Conservation (phyloP, 1,139 yeast genomes). For the Pichia cactophila region DNA sequence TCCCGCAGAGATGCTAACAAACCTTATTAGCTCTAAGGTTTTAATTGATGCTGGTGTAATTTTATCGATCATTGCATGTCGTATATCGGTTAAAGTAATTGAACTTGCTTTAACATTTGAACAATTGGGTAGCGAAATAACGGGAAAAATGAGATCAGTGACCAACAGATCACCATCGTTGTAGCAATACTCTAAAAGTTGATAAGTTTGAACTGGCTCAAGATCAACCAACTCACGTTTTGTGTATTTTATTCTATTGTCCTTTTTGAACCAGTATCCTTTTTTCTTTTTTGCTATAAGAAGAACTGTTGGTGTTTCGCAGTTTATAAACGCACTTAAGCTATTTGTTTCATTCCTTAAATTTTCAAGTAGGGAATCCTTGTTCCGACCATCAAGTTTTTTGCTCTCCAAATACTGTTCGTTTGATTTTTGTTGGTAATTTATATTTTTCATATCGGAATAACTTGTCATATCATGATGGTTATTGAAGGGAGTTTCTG, state of each 20-base stretch:
- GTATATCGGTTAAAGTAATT: not conserved
- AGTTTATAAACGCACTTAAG: constrained; percentile 1
- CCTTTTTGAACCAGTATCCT: not conserved
- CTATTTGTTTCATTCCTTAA: not conserved
- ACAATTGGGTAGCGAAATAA: constrained; percentile 2
- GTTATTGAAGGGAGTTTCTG: too few relatives aligned
- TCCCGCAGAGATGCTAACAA: constrained; percentile 26
- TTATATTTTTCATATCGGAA: too few relatives aligned
- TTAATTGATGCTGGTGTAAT: constrained; percentile 12
- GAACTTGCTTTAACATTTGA: not conserved
- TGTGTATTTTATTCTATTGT: constrained; percentile 6
- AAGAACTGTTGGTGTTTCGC: too few relatives aligned
- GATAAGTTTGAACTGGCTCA: constrained; percentile 10
- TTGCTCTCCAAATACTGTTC: too few relatives aligned
- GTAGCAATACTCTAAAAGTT: constrained; percentile 6
- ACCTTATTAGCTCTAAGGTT: constrained; percentile 18
- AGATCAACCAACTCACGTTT: constrained; percentile 8
- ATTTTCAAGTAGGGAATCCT: not conserved
- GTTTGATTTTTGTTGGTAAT: too few relatives aligned
- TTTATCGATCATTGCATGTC: not conserved
- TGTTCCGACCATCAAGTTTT: too few relatives aligned
- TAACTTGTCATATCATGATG: too few relatives aligned
- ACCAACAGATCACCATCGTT: constrained; percentile 10
- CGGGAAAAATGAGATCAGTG: constrained; percentile 16
- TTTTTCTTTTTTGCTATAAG: not conserved